Conservation (phyloP, 2,329 filamentous ascomycete species). For the Zalaria obscura region DNA sequence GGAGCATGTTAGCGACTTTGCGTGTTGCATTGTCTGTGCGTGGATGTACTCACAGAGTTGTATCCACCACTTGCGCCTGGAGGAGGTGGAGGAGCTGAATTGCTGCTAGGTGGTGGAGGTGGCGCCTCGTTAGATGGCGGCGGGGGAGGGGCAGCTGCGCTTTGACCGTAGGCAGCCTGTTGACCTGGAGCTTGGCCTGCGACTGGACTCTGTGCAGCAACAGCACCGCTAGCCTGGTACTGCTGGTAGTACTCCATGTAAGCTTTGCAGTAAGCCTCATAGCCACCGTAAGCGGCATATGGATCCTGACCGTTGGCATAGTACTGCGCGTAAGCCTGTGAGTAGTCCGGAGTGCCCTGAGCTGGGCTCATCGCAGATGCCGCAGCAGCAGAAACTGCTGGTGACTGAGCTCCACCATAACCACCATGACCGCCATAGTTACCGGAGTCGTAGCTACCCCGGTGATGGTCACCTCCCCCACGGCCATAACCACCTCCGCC, state of each 20-base stretch:
- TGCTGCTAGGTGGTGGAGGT: slow-evolving; percentile 36
- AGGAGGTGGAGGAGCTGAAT: slow-evolving; percentile 29
- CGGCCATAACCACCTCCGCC: slow-evolving; percentile 12
- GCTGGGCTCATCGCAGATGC: slow-evolving; percentile 13
- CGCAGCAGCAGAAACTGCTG: slow-evolving; percentile 16
- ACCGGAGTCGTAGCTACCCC: slow-evolving; percentile 3
- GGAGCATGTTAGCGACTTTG: neutral
- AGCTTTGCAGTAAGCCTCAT: slow-evolving; percentile 8
- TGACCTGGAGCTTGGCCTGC: neutral
- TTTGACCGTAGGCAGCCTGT: slow-evolving; percentile 8
- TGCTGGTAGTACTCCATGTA: slow-evolving; percentile 9
- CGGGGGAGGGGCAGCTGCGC: slow-evolving; percentile 26
- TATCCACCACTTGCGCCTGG: slow-evolving; percentile 45
- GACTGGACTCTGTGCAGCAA: slow-evolving; percentile 1
- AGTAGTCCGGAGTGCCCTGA: slow-evolving; percentile 43
- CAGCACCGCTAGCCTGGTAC: slow-evolving; percentile 3
- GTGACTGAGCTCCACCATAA: slow-evolving; percentile 8
- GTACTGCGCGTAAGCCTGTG: slow-evolving; percentile 64
- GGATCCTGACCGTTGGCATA: slow-evolving; percentile 50
- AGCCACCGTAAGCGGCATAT: slow-evolving; percentile 80
- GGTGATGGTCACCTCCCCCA: slow-evolving; percentile 10
- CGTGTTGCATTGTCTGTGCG: no score
- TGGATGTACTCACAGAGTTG: slow-evolving; percentile 41
- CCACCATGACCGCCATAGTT: slow-evolving; percentile 5
- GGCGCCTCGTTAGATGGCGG: slow-evolving; percentile 6